These are phyloP conservation scores for Deuterostichococcus epilithicus DNA, from an alignment of 139 green algal genomes.

Conservation along the genomic window DNA sequence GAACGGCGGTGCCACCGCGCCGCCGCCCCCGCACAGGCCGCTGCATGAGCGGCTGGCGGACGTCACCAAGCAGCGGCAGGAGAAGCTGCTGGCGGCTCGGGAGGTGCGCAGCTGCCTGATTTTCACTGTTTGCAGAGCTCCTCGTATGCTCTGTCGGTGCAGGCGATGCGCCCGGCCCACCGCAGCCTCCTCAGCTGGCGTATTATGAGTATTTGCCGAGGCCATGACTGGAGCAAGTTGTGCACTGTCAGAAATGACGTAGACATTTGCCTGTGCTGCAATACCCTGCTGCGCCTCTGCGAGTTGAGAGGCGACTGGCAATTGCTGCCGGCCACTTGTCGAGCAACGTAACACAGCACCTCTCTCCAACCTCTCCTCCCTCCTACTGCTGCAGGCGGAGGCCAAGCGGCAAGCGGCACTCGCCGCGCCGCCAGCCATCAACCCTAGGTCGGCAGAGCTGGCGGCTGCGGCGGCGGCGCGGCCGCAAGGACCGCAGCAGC, in stretches of 20 bases:
- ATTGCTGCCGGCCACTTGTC: too few species aligned
- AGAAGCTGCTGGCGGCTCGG: conserved; percentile 19
- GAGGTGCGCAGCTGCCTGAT: neutral
- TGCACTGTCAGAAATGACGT: too few species aligned
- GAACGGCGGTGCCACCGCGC: conserved; percentile 2
- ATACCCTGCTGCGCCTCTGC: too few species aligned
- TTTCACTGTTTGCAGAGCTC: too few species aligned
- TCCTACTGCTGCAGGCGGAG: neutral
- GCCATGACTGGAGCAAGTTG: too few species aligned
- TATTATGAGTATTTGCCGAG: too few species aligned
- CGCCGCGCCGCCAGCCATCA: conserved; percentile 9
- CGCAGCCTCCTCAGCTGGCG: too few species aligned
- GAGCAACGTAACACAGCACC: too few species aligned
- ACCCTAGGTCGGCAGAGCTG: conserved; percentile 21
- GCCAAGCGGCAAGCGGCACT: neutral
- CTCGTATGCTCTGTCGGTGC: too few species aligned
- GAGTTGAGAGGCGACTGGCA: too few species aligned
- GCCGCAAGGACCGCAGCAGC: conserved; percentile 1
- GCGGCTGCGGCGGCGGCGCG: conserved; percentile 1
- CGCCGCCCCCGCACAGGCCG: conserved; percentile 8
- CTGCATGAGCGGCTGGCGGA: conserved; percentile 23
- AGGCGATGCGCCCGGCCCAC: too few species aligned
- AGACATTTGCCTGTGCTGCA: too few species aligned
- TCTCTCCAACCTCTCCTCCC: conserved; percentile 24
- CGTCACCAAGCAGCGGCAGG: conserved; percentile 18